Percentiles rank a stretch among this genome's conserved stretches.
These are phyloP conservation scores for Pontederia crassipes DNA, from an alignment of 176 grass and related monocot genomes.

Conservation along the genomic window DNA sequence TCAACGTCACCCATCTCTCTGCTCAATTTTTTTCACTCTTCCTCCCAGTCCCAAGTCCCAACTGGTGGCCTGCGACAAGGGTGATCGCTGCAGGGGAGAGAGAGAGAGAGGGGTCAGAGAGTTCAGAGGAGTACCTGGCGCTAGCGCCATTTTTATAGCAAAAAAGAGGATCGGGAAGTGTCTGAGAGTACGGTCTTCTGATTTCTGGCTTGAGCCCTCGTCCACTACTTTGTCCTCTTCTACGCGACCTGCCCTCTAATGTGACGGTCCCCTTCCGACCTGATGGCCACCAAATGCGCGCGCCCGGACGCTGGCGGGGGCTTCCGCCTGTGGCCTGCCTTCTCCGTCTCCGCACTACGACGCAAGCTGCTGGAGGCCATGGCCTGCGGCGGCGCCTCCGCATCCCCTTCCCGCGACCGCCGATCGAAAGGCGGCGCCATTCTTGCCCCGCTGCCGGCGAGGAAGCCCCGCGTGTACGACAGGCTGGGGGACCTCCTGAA, in stretches of 20 bases:
- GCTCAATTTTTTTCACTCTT: too few relatives aligned
- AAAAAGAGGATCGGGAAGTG: too few relatives aligned
- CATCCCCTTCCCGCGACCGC: neutral
- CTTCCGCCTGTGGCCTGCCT: slow-evolving; percentile 1
- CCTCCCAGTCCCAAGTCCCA: too few relatives aligned
- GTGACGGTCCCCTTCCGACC: neutral
- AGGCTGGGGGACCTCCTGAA: slow-evolving; percentile 10
- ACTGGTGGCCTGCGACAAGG: too few relatives aligned
- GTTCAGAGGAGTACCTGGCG: too few relatives aligned
- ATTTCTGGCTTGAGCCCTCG: neutral
- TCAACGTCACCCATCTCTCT: too few relatives aligned
- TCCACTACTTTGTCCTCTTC: neutral
- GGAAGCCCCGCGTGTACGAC: neutral
- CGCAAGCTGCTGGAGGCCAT: slow-evolving; percentile 6
- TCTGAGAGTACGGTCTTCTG: neutral
- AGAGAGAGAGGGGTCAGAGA: too few relatives aligned
- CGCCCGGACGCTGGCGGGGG: neutral
- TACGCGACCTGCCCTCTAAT: neutral
- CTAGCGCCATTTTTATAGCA: too few relatives aligned
- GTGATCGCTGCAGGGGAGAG: too few relatives aligned
- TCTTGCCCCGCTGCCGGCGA: neutral
- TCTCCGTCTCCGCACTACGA: neutral
- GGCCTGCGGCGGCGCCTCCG: neutral
- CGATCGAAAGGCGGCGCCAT: neutral
- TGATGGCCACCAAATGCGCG: slow-evolving; percentile 1